Conservation (phyloP, 164 flowering plant species). For the Sedum album region DNA sequence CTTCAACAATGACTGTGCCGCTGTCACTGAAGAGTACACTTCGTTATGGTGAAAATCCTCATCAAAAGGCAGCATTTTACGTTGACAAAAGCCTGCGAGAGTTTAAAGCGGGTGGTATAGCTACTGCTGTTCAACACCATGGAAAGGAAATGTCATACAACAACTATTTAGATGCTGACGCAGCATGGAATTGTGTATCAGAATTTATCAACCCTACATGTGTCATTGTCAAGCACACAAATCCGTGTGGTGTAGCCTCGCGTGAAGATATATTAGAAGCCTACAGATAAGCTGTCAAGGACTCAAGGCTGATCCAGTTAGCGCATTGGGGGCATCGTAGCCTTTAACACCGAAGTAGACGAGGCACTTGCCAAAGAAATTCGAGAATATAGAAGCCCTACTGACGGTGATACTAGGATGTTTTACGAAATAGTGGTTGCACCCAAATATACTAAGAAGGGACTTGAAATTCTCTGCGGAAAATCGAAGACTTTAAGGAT, state of each 20-base stretch:
- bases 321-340: slow-evolving; percentile 99
- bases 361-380: slow-evolving; percentile 97
- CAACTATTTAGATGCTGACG: slow-evolving; percentile 96
- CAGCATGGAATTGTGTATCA: slow-evolving; percentile 95
- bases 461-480: slow-evolving; percentile 85
- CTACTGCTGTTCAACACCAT: slow-evolving; percentile 88
- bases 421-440: too few relatives aligned
- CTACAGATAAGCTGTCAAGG: slow-evolving; percentile 88
- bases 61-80: slow-evolving; percentile 91
- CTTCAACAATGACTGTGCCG: slow-evolving; percentile 71
- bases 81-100: slow-evolving; percentile 80
- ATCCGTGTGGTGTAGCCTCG: slow-evolving; percentile 98
- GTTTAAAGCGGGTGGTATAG: slow-evolving; percentile 89
- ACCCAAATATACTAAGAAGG: slow-evolving; percentile 69
- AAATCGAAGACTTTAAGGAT: slow-evolving; percentile 87
- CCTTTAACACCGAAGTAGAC: slow-evolving; percentile 89
- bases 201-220: slow-evolving; percentile 86
- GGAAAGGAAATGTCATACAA: slow-evolving; percentile 99
- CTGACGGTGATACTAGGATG: slow-evolving; percentile 97
- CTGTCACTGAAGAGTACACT: slow-evolving; percentile 60
- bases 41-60: slow-evolving; percentile 99
- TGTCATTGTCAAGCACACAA: slow-evolving; percentile 97
- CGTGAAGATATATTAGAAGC: slow-evolving; percentile 84
- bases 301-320: slow-evolving; percentile 94
- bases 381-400: slow-evolving; percentile 93